These are phyloP conservation scores for Yarrowia divulgata DNA, from an alignment of 805 yeast species.

Conservation along the genomic window DNA sequence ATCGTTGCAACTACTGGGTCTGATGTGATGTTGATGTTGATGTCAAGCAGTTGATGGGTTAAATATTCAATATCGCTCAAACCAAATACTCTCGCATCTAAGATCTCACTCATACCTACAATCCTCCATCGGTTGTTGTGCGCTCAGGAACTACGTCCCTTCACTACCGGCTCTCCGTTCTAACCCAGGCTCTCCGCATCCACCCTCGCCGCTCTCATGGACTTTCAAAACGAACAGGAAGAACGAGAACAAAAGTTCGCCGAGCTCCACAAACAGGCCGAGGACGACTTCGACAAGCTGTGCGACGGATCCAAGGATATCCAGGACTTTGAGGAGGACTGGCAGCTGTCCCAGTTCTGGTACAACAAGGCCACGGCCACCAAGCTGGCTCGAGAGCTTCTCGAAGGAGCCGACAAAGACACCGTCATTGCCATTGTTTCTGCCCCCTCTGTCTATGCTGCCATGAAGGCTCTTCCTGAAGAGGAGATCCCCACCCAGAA, in stretches of 20 bases:
- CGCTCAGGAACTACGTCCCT: no score
- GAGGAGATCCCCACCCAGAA: constrained; percentile 59
- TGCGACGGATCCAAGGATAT: constrained; percentile 57
- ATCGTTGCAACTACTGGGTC: no score
- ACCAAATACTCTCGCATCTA: no score
- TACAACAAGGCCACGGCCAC: constrained; percentile 78
- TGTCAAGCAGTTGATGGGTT: no score
- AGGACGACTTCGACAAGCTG: constrained; percentile 56
- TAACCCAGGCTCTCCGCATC: constrained; percentile 54
- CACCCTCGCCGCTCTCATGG: constrained; percentile 63
- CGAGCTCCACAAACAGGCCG: constrained; percentile 62
- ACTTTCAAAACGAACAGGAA: constrained; percentile 70
- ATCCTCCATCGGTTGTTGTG: no score
- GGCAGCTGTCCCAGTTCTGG: constrained; percentile 95
- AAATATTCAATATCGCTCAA: no score
- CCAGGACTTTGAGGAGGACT: constrained; percentile 83
- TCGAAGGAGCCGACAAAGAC: constrained; percentile 75
- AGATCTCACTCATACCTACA: no score
- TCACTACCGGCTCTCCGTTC: background rate
- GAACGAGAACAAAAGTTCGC: constrained; percentile 64
- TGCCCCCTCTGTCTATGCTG: constrained; percentile 94
- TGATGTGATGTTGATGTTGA: no score
- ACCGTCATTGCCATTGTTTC: constrained; percentile 79
- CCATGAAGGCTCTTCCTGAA: constrained; percentile 63
- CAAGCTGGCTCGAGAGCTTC: constrained; percentile 68